A percentile compares a stretch with the other conserved stretches of the same genome.
Evolutionary conservation across 2,329 filamentous ascomycete species (phyloP).

Genomic region (Lasiodiplodia gonubiensis): DNA sequence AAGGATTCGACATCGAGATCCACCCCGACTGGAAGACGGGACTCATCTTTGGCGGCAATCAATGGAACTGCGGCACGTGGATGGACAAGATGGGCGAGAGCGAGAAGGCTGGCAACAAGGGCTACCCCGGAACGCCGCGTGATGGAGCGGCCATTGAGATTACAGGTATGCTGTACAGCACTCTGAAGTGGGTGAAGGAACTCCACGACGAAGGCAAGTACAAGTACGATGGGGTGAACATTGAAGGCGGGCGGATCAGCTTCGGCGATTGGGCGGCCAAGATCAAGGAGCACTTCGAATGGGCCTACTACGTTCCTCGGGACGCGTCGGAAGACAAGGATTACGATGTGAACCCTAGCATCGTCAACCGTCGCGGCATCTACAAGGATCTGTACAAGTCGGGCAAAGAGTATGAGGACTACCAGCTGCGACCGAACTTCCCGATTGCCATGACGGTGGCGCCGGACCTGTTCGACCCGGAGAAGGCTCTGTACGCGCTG

Average conservation of each 20-base stretch:
- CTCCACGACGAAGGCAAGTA: conserved; percentile 73
- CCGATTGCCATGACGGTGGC: conserved; percentile 95
- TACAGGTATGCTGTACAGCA: conserved; percentile 89
- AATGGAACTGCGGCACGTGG: conserved; percentile 96
- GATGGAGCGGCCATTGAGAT: conserved; percentile 97
- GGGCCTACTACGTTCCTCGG: conserved; percentile 84
- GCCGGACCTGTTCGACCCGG: conserved; percentile 79
- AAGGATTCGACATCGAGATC: conserved; percentile 91
- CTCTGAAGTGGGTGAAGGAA: conserved; percentile 76
- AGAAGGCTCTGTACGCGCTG: conserved; percentile 79
- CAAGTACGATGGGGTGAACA: conserved; percentile 74
- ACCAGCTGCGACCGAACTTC: conserved; percentile 94
- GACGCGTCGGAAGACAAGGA: conserved; percentile 71
- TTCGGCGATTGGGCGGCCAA: conserved; percentile 79
- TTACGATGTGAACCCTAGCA: conserved; percentile 78
- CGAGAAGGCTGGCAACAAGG: conserved; percentile 86
- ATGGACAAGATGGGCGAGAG: conserved; percentile 99
- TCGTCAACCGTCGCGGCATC: conserved; percentile 91
- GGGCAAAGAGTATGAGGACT: conserved; percentile 96
- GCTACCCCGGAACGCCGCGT: conserved; percentile 91
- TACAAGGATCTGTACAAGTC: conserved; percentile 97
- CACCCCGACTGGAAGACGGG: conserved; percentile 90
- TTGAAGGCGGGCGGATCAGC: conserved; percentile 67
- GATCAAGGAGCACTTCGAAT: conserved; percentile 87
- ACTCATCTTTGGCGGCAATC: conserved; percentile 91